A percentile compares a stretch with the other conserved stretches of the same genome.
These are phyloP conservation scores for Escallonia herrerae DNA, from an alignment of 129 eudicot species.

Conservation along the genomic window DNA sequence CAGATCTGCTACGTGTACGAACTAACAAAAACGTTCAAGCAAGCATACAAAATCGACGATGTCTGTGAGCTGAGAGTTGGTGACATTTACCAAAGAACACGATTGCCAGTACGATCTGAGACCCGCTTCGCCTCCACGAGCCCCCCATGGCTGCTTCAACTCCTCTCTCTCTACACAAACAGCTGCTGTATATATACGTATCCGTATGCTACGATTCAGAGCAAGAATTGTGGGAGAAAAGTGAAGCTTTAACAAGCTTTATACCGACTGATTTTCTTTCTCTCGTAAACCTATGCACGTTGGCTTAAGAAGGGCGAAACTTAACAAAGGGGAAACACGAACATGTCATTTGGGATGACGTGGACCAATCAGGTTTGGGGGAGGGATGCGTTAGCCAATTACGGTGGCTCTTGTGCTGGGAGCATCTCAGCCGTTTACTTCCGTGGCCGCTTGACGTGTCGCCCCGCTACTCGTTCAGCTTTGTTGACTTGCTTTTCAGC, in stretches of 20 bases:
- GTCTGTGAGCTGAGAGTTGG: constrained; percentile 2
- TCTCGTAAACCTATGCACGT: constrained; percentile 6
- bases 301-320: neutral
- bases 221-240: neutral
- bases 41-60: neutral
- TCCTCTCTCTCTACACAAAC: neutral
- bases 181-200: neutral
- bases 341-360: constrained; percentile 48
- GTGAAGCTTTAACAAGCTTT: neutral
- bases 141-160: constrained; percentile 36
- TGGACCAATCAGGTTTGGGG: constrained; percentile 43
- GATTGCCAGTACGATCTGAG: constrained; percentile 46
- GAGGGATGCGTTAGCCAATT: constrained; percentile 27
- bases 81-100: constrained; percentile 39
- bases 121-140: constrained; percentile 30
- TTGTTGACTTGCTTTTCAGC: neutral
- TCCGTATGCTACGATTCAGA: neutral
- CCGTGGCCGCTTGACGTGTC: neutral
- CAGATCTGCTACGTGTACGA: neutral
- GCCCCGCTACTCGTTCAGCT: neutral
- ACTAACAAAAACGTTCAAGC: neutral
- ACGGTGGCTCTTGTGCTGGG: constrained; percentile 28
- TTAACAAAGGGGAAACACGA: neutral
- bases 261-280: constrained; percentile 2
- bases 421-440: constrained; percentile 11